phyloP scores from a whole-genome alignment of 1,139 yeast species.

The Maudiozyma humilis region DNA sequence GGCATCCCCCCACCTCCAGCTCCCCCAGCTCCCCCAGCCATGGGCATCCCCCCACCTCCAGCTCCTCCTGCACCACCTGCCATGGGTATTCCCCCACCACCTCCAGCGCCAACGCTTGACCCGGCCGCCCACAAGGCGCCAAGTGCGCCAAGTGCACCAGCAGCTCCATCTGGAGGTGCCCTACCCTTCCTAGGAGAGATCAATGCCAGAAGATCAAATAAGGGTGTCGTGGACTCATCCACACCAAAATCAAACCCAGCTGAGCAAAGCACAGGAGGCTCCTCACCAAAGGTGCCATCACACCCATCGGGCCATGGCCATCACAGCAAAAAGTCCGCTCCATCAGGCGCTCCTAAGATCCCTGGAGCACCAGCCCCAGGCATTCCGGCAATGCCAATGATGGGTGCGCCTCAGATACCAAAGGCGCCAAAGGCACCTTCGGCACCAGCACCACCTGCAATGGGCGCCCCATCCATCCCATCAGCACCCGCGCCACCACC shows the following conservation, averaged over 20 bases:
- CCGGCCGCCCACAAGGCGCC: slow-evolving; percentile 3
- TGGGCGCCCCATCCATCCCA: slow-evolving; percentile 8
- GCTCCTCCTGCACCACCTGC: slow-evolving; percentile 21
- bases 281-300: slow-evolving; percentile 7
- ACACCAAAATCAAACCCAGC: slow-evolving; percentile 9
- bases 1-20: slow-evolving; percentile 8
- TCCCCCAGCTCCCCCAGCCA: slow-evolving; percentile 7
- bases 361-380: slow-evolving; percentile 15
- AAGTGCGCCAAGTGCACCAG: slow-evolving; percentile 7
- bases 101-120: slow-evolving; percentile 21
- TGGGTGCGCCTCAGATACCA: slow-evolving; percentile 5
- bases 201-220: slow-evolving; percentile 20
- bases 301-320: slow-evolving; percentile 2
- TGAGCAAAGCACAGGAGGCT: slow-evolving; percentile 14
- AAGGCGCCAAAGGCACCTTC: slow-evolving; percentile 4
- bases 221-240: slow-evolving; percentile 11
- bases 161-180: slow-evolving; percentile 9
- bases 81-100: slow-evolving; percentile 22
- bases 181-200: slow-evolving; percentile 22
- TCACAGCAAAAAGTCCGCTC: neutral
- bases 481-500: slow-evolving; percentile 14
- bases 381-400: slow-evolving; percentile 18
- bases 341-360: slow-evolving; percentile 10
- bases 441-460: slow-evolving; percentile 11
- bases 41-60: slow-evolving; percentile 19